These are phyloP conservation scores for Chlamydomonas sphaeroides DNA, from an alignment of 139 green algal species.

Conservation along the genomic window DNA sequence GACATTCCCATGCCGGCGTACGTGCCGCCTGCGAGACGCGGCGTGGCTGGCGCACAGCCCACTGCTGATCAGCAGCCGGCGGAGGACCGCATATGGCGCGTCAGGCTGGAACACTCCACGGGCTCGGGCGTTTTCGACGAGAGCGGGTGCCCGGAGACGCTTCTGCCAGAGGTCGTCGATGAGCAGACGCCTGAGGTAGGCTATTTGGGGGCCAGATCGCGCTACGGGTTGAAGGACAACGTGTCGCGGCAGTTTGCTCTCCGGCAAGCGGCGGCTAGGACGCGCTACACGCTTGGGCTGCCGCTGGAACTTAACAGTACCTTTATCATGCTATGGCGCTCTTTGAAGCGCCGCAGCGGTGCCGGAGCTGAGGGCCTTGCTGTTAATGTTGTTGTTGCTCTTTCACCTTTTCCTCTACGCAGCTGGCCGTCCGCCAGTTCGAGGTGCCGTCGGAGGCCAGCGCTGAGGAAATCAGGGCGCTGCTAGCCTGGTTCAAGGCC, in stretches of 20 bases:
- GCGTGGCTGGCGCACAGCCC: no score
- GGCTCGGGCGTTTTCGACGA: conserved; percentile 14
- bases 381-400: no score
- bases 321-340: no score
- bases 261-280: no score
- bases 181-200: conserved; percentile 25
- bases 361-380: no score
- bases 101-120: not conserved
- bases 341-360: no score
- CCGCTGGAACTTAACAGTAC: no score
- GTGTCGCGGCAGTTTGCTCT: no score
- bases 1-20: conserved; percentile 18
- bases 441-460: conserved; percentile 4
- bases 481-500: conserved; percentile 24
- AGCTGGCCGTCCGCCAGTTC: conserved; percentile 14
- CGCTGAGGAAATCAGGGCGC: not conserved
- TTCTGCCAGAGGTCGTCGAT: not conserved
- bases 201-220: no score
- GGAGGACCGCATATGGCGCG: not conserved
- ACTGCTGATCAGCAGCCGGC: not conserved
- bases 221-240: no score
- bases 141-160: conserved; percentile 4
- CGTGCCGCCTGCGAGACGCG: not conserved
- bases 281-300: no score
- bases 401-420: not conserved